Evolutionary conservation across 2,329 filamentous ascomycete genomes (phyloP).

Genomic region (Fusarium xyrophilum): DNA sequence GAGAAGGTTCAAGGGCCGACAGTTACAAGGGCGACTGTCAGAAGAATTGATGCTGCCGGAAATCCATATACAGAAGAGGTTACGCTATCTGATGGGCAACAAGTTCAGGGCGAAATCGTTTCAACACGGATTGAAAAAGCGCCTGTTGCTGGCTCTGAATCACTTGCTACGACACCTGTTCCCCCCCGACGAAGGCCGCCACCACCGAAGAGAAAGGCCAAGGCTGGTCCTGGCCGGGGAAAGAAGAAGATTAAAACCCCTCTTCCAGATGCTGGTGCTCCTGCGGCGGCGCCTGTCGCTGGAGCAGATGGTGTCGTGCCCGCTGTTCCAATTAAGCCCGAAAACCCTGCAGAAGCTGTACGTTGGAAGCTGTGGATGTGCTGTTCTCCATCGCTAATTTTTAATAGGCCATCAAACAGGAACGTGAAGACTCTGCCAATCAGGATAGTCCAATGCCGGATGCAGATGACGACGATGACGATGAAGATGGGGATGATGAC

Average conservation of each 20-base stretch:
- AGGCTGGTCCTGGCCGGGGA: constrained; percentile 76
- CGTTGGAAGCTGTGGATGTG: not conserved
- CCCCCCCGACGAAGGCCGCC: constrained; percentile 69
- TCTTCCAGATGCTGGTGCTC: constrained; percentile 47
- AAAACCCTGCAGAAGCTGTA: constrained; percentile 48
- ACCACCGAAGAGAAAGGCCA: constrained; percentile 81
- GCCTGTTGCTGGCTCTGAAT: constrained; percentile 56
- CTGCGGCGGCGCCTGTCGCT: constrained; percentile 45
- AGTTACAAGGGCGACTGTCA: constrained; percentile 80
- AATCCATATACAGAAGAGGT: constrained; percentile 86
- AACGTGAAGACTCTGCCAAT: constrained; percentile 54
- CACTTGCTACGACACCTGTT: constrained; percentile 51
- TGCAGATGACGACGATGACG: constrained; percentile 55
- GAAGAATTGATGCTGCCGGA: constrained; percentile 77
- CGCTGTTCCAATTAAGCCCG: constrained; percentile 49
- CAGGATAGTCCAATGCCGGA: constrained; percentile 63
- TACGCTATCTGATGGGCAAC: constrained; percentile 79
- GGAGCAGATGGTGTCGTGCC: constrained; percentile 48
- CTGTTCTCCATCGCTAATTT: constrained; percentile 22
- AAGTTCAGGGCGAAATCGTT: constrained; percentile 82
- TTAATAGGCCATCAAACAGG: constrained; percentile 50
- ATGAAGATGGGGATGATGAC: constrained; percentile 57
- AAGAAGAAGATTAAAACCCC: constrained; percentile 76
- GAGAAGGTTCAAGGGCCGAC: constrained; percentile 58
- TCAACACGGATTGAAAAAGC: constrained; percentile 63